These are phyloP conservation scores for Gautieria morchelliformis DNA, from an alignment of 768 basidiomycete species.

Conservation along the genomic window DNA sequence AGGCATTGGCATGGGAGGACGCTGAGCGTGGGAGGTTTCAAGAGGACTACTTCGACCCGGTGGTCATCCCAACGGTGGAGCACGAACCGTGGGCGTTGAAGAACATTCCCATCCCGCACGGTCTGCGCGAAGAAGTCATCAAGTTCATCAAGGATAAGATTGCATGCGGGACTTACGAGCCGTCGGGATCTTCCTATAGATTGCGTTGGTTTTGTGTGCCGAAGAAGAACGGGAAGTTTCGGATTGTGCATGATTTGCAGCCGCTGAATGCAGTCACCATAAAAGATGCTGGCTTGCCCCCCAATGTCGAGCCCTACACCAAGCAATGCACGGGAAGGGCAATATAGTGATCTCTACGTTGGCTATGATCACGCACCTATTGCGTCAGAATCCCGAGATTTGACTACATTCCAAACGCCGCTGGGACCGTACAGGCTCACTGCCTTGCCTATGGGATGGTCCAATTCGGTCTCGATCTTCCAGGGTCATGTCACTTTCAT, in stretches of 20 bases:
- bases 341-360: slow-evolving; percentile 18
- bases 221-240: slow-evolving; percentile 30
- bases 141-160: slow-evolving; percentile 24
- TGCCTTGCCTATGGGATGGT: slow-evolving; percentile 30
- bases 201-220: slow-evolving; percentile 29
- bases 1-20: slow-evolving; percentile 10
- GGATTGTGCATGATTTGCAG: slow-evolving; percentile 28
- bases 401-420: slow-evolving; percentile 33
- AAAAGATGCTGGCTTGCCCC: slow-evolving; percentile 24
- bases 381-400: slow-evolving; percentile 21
- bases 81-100: slow-evolving; percentile 28
- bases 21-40: slow-evolving; percentile 15
- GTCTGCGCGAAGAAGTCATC: slow-evolving; percentile 21
- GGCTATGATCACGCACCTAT: slow-evolving; percentile 14
- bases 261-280: slow-evolving; percentile 31
- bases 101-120: slow-evolving; percentile 28
- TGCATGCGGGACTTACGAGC: slow-evolving; percentile 27
- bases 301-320: slow-evolving; percentile 24
- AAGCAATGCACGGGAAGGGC: slow-evolving; percentile 17
- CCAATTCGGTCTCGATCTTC: slow-evolving; percentile 31
- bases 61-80: slow-evolving; percentile 24
- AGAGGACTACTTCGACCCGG: slow-evolving; percentile 18
- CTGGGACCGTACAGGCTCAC: slow-evolving; percentile 16
- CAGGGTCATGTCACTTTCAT: slow-evolving; percentile 31
- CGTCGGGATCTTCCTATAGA: slow-evolving; percentile 26